Conservation (phyloP, 345 rosid genomes). For the Jatropha curcas region DNA sequence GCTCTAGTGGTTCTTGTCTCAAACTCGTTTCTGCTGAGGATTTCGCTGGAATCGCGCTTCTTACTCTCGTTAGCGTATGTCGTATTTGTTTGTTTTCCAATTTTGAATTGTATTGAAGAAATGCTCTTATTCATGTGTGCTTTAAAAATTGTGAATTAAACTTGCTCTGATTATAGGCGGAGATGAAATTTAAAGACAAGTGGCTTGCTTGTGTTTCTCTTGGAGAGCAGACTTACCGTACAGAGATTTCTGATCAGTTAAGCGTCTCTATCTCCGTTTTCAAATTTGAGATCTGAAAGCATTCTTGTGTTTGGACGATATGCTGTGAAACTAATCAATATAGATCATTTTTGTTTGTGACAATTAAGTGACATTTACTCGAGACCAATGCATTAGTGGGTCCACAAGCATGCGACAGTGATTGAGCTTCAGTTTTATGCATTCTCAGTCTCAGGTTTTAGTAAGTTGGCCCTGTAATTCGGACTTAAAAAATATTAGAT, state of each 20-base stretch:
- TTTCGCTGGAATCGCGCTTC: constrained; percentile 88
- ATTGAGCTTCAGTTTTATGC: too few species aligned
- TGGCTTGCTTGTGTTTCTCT: constrained; percentile 90
- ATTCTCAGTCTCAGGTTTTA: too few species aligned
- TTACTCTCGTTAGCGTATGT: constrained; percentile 60
- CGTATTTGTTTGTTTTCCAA: background rate
- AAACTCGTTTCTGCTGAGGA: constrained; percentile 52
- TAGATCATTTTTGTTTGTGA: too few species aligned
- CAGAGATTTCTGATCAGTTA: constrained; percentile 71
- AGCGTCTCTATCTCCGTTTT: background rate
- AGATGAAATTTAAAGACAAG: constrained; percentile 76
- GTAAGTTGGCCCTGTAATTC: too few species aligned
- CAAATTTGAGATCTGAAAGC: too few species aligned
- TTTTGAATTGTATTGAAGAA: background rate
- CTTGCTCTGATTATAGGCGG: constrained; percentile 48
- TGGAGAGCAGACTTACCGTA: constrained; percentile 88
- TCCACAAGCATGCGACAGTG: too few species aligned
- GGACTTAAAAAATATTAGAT: too few species aligned
- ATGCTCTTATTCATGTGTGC: too few species aligned
- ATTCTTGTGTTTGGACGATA: too few species aligned
- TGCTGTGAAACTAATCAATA: too few species aligned
- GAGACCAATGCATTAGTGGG: too few species aligned
- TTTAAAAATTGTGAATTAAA: background rate
- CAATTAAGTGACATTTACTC: too few species aligned
- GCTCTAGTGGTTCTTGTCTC: constrained; percentile 18